Evolutionary conservation across 371 early-diverging fungal genomes (phyloP), one percentile per base, ranked within the genome.

Genomic region (Lichtheimia hyalospora): DNA sequence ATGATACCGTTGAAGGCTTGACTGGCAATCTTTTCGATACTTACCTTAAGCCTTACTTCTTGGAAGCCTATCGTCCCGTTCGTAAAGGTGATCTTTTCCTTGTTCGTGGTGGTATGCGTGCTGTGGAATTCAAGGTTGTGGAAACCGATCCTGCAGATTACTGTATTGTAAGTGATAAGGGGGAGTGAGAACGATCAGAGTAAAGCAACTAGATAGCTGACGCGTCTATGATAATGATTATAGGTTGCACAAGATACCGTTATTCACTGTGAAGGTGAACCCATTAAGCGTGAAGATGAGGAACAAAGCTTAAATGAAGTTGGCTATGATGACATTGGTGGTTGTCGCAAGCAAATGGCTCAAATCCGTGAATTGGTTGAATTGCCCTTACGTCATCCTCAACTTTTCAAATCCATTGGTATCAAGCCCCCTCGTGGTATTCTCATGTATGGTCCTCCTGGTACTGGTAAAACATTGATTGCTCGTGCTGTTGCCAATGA

Each of bases 301-400:
- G 98, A 98, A 64, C 85, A 88, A 63, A 96, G 92, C 64, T 86
- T 96, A 51, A 92, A 90, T 68, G 92, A 91, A 66, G 93, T 99
- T 55, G 99, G 99, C 54, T 99, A 99, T 76, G 99, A 99, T 73
- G 98, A 99, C 75, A 93, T 99, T 81, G 99, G 99, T 74, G 99
- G 99, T 60, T 93, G 93, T 75, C 92, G 99, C 69, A 97, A 95
- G 75, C 99, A 99, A 77, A 92, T 99, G 89, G 99, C 99, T 12
- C 99, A 99, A 83, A 99, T 99, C 62, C 95, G 98, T 72, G 99
- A 99, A 80, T 83, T 98, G 68, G 97, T 99, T 28, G 99, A 99
- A 73, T 88, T 99, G 48, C 99, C 99, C 34, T 88, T 99, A 41
- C 92, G 99, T 62, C 99, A 99, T 74, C 99, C 99, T 49, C 95